phyloP scores from a whole-genome alignment of 1,139 yeast species.

The Pneumocystis carinii region DNA sequence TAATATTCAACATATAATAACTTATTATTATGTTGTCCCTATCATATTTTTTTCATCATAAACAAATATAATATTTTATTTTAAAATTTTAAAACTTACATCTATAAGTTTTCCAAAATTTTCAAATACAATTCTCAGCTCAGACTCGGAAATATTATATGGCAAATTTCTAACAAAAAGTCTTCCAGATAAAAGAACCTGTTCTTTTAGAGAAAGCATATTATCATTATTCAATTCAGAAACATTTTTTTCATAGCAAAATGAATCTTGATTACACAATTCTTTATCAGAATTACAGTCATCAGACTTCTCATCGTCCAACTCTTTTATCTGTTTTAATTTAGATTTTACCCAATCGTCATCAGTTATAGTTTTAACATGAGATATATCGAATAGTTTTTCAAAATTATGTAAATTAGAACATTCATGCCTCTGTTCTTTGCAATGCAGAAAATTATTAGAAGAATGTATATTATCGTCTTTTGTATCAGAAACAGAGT shows the following conservation, averaged over 20 bases:
- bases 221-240: conserved; percentile 13
- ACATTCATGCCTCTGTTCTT: conserved; percentile 17
- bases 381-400: not conserved
- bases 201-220: conserved; percentile 24
- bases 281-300: conserved; percentile 12
- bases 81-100: conserved; percentile 11
- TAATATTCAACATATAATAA: not conserved
- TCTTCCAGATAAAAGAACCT: conserved; percentile 60
- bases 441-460: conserved; percentile 5
- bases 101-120: conserved; percentile 31
- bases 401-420: conserved; percentile 5
- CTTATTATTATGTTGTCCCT: not conserved
- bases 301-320: conserved; percentile 15
- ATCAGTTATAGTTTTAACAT: conserved; percentile 2
- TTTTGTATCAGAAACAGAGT: not conserved
- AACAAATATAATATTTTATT: not conserved
- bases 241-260: conserved; percentile 14
- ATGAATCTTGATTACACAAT: not conserved
- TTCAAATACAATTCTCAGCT: conserved; percentile 45
- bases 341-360: conserved; percentile 11
- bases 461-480: not conserved
- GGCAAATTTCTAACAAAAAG: conserved; percentile 75
- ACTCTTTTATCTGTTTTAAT: conserved; percentile 6
- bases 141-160: conserved; percentile 68
- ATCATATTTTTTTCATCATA: conserved; percentile 4